Base-by-base conservation (phyloP, 129 eudicot genomes). In the Centella asiatica region DNA sequence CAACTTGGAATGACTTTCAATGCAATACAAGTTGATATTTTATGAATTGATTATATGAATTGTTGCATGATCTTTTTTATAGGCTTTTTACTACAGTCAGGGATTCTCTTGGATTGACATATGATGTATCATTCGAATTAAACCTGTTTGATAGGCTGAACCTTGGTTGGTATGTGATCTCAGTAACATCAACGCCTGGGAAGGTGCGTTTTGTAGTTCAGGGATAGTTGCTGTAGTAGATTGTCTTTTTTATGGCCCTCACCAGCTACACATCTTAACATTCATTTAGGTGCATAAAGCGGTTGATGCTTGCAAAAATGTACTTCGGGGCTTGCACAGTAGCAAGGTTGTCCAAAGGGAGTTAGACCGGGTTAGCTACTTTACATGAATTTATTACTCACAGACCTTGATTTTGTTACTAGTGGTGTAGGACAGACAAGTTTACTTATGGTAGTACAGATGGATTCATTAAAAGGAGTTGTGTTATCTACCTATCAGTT, bases 41-140 rank as follows among this genome's bases (percentile, higher is more conserved):
- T 33, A 40, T 45, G 23, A 57, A 31, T 68, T 47, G 14, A 27
- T 39, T 31, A 13, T 37, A n/a, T 50, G 55, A 19, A 36, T 24
- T 40, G 46, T 42, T 29, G 45, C 15, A n/a, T 66, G 22, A 39
- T 59, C 42, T 46, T 67, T 56, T 32, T n/a, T 71, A 15, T 76
- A 92, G 98, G 94, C 96, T 92, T 71, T 92, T 92, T 71, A 92
- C 96, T 18, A 80, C 95, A 70, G 96, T 92, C 36, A 87, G 96
- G 71, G 98, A 92, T 77, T 92, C 98, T 26, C 95, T 87, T 64
- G 98, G 98, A 20, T 80, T 92, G 74, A 92, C 98, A 0, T 92
- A 92, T 65, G 98, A 87, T 23, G 98, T 92, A n/a, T 92, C 98
- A 24, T 92, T 92, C 67, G 98, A 92, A 71, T 48, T 92, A 63